These are phyloP conservation scores for Brasilioporus rufonigricans DNA, from an alignment of 768 basidiomycete species.

Conservation along the genomic window DNA sequence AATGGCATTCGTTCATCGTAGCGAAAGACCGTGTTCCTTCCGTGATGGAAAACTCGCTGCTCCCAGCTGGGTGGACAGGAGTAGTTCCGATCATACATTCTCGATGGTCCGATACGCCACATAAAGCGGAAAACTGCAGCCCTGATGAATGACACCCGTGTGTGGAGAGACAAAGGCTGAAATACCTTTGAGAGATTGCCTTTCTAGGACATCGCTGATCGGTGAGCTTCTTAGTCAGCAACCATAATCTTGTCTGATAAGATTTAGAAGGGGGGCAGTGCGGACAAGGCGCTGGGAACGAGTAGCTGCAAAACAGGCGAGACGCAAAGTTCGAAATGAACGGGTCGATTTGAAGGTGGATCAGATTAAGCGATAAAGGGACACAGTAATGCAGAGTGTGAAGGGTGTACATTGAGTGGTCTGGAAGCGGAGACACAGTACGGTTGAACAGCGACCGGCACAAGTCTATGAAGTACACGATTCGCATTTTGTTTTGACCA, in stretches of 20 bases:
- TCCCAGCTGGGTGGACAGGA: not conserved
- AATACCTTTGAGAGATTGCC: constrained; percentile 2
- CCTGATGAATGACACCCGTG: not conserved
- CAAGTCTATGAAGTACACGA: constrained; percentile 20
- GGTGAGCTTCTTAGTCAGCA: constrained; percentile 29
- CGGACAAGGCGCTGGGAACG: not conserved
- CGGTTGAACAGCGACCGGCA: constrained; percentile 16
- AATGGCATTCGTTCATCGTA: not conserved
- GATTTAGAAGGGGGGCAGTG: constrained; percentile 11
- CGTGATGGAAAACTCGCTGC: not conserved
- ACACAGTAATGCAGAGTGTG: not conserved
- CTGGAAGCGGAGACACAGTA: constrained; percentile 6
- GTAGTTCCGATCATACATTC: not conserved
- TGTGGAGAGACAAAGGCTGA: not conserved
- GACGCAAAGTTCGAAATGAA: not conserved
- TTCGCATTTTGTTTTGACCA: constrained; percentile 67
- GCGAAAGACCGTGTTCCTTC: not conserved
- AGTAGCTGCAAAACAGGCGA: not conserved
- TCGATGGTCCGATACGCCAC: not conserved
- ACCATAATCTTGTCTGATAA: constrained; percentile 20
- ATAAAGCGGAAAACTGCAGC: not conserved
- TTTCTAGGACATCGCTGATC: constrained; percentile 9
- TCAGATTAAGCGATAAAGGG: not conserved
- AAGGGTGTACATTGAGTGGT: constrained; percentile 17
- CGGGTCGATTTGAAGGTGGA: not conserved